These are phyloP conservation scores for Cyclocybe cylindracea DNA, from an alignment of 768 basidiomycete species.

Conservation along the genomic window DNA sequence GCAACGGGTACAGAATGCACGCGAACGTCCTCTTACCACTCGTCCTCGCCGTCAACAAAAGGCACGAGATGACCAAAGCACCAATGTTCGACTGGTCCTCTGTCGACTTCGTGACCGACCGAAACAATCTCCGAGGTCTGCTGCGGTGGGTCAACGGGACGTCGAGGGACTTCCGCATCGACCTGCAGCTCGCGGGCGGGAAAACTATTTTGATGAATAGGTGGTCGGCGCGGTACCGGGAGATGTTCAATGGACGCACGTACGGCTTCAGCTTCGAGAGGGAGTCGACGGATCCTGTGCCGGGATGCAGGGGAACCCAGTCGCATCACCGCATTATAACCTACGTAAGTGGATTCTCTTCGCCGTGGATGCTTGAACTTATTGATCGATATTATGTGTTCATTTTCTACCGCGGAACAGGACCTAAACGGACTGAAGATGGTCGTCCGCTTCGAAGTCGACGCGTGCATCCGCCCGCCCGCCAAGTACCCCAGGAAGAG, in stretches of 20 bases:
- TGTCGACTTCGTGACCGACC: constrained; percentile 58
- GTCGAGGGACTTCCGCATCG: constrained; percentile 62
- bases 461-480: constrained; percentile 41
- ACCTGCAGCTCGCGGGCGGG: constrained; percentile 60
- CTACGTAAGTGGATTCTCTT: constrained; percentile 49
- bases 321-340: constrained; percentile 65
- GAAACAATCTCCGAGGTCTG: constrained; percentile 67
- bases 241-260: constrained; percentile 35
- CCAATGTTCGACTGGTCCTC: constrained; percentile 8
- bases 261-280: constrained; percentile 68
- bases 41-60: constrained; percentile 21
- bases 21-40: constrained; percentile 47
- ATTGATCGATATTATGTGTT: background rate
- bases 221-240: constrained; percentile 46
- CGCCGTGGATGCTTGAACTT: background rate
- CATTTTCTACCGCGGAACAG: constrained; percentile 29
- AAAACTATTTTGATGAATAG: constrained; percentile 64
- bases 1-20: constrained; percentile 47
- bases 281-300: constrained; percentile 46
- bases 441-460: constrained; percentile 60
- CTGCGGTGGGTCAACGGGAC: constrained; percentile 52
- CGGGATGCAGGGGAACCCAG: constrained; percentile 48
- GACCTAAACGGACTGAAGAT: constrained; percentile 58
- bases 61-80: no score
- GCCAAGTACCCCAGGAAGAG: constrained; percentile 24